A percentile compares a stretch with the other conserved stretches of the same genome.
Evolutionary conservation across 768 basidiomycete genomes (phyloP).

Genomic region (Psilocybe azurescens): DNA sequence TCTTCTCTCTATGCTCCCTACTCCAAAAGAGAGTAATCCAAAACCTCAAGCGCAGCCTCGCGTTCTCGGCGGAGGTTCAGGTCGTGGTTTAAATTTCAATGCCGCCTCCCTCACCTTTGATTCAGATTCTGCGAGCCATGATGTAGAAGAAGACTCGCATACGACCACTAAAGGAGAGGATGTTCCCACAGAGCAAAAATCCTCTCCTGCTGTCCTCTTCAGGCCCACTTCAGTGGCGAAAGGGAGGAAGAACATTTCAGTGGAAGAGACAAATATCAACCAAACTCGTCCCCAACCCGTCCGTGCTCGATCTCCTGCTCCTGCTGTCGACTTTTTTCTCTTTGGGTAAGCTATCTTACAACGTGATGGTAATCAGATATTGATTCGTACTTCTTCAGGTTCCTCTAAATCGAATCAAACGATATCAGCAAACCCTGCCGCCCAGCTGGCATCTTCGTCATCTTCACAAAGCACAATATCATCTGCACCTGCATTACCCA

Average conservation of each 20-base stretch:
- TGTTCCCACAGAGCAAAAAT: slow-evolving; percentile 3
- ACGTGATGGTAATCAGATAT: not conserved
- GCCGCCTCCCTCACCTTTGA: slow-evolving; percentile 24
- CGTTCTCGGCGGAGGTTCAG: slow-evolving; percentile 67
- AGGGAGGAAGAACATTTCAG: slow-evolving; percentile 62
- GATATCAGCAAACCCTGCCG: slow-evolving; percentile 8
- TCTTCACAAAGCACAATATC: slow-evolving; percentile 46
- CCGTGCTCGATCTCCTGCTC: slow-evolving; percentile 27
- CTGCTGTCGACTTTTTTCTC: slow-evolving; percentile 75
- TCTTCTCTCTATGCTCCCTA: slow-evolving; percentile 75
- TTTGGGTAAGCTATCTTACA: slow-evolving; percentile 46
- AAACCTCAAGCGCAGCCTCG: slow-evolving; percentile 44
- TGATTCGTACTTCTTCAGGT: slow-evolving; percentile 27
- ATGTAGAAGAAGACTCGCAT: slow-evolving; percentile 31
- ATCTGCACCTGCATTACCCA: slow-evolving; percentile 72
- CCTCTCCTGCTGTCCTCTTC: slow-evolving; percentile 50
- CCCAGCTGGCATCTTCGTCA: slow-evolving; percentile 24
- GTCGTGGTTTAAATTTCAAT: slow-evolving; percentile 67
- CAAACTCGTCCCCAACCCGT: slow-evolving; percentile 19
- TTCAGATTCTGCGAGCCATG: not conserved
- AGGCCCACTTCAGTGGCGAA: slow-evolving; percentile 63
- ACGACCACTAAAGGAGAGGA: slow-evolving; percentile 5
- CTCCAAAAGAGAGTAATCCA: slow-evolving; percentile 64
- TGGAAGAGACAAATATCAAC: slow-evolving; percentile 43
- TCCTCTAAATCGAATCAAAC: slow-evolving; percentile 15